Base-by-base conservation (phyloP, 495 filamentous ascomycete species). In the Aspergillus funiculosus region DNA sequence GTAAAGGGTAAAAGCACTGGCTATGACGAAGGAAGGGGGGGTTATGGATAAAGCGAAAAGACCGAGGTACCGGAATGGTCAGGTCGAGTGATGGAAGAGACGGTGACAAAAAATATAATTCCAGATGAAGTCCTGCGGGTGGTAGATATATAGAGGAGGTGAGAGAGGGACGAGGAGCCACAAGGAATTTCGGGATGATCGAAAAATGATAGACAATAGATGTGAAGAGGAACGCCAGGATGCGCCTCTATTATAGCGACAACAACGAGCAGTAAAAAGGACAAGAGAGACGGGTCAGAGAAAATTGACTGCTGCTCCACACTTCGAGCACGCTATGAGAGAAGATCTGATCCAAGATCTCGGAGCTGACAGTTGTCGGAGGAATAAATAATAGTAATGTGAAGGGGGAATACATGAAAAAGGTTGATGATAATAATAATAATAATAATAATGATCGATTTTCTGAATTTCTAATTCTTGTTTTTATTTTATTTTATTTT, bases 271-370 rank as follows among this genome's bases (percentile, higher is more conserved):
- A 53, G 51, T 34, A 44, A 53, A 48, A 53, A 59, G 59, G 61
- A 63, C 64, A 62, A 69, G 56, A 62, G 59, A 64, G 62, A 67
- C 57, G 64, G 64, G 57, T 67, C 64, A 56, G 56, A 57, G 55
- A 61, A 61, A 61, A 61, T 63, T 62, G 60, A 36, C 54, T 56
- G 54, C 46, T 48, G 60, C 55, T 61, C 60, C 59, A 65, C 62
- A 52, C 55, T 36, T 45, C 27, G 54, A 61, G 58, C 66, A 66
- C 62, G 62, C 63, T 64, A 69, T 67, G 58, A 50, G 54, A 63
- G 63, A 69, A 67, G 66, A 69, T 69, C 66, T 65, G 66, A 69
- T 64, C 66, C 62, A 67, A 67, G 66, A 69, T 69, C 66, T 69
- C 57, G 64, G 64, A 69, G 64, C 63, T 69, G 64, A 69, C 66